A percentile compares a stretch with the other conserved stretches of the same genome.
These are phyloP conservation scores for Xanthoceras sorbifolium DNA, from an alignment of 345 rosid species.

Conservation along the genomic window DNA sequence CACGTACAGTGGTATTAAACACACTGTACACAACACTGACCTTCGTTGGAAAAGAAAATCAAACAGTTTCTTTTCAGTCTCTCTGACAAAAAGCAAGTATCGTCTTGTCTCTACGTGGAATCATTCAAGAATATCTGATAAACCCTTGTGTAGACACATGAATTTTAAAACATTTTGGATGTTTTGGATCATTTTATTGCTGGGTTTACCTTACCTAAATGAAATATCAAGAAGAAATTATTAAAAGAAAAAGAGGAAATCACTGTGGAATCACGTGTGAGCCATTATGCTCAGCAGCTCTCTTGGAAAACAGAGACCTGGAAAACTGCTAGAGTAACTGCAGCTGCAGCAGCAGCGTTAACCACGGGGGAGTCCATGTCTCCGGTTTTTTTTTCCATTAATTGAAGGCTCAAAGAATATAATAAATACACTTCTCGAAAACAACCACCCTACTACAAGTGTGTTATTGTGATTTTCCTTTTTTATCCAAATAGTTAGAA, in stretches of 20 bases:
- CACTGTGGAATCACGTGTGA: conserved; percentile 9
- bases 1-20: background rate
- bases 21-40: background rate
- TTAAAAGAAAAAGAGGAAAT: background rate
- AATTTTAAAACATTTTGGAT: too few relatives aligned
- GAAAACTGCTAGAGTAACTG: background rate
- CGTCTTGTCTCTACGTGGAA: background rate
- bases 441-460: too few relatives aligned
- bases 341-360: conserved; percentile 22
- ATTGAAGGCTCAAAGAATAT: background rate
- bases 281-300: background rate
- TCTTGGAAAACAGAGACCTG: background rate
- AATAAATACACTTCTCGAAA: background rate
- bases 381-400: background rate
- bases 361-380: conserved; percentile 30
- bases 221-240: too few relatives aligned
- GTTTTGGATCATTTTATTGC: too few relatives aligned
- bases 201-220: too few relatives aligned
- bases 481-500: background rate
- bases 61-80: background rate
- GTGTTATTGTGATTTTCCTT: too few relatives aligned
- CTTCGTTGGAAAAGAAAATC: conserved; percentile 6
- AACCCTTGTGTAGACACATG: too few relatives aligned
- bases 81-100: background rate
- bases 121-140: background rate